A percentile compares a stretch with the other conserved stretches of the same genome.
Conservation (phyloP, 2,329 filamentous ascomycete genomes). For the Ilyonectria robusta region DNA sequence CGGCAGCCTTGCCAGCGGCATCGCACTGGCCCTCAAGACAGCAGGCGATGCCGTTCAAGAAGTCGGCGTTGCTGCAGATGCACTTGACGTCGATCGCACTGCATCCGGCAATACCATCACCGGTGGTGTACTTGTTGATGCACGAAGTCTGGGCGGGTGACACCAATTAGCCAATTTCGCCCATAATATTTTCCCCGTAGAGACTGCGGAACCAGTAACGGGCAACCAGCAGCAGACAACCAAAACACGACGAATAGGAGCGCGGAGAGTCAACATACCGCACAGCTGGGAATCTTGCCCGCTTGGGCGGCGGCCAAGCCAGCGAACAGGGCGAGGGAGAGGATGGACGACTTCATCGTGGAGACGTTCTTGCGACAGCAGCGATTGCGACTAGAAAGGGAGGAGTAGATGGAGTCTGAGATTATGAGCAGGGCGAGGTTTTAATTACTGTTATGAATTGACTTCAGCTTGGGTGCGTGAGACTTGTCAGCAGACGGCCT, state of each 20-base stretch:
- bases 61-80: constrained; percentile 58
- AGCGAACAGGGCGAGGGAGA: constrained; percentile 49
- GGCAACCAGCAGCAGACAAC: neutral
- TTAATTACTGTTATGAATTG: constrained; percentile 17
- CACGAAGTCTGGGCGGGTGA: constrained; percentile 48
- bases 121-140: constrained; percentile 52
- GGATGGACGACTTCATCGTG: constrained; percentile 55
- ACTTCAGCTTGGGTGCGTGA: constrained; percentile 2
- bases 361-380: constrained; percentile 6
- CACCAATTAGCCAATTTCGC: constrained; percentile 22
- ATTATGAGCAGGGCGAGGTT: neutral
- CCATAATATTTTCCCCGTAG: neutral
- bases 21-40: constrained; percentile 56
- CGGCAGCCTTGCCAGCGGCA: constrained; percentile 49
- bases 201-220: neutral
- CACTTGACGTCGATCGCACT: constrained; percentile 56
- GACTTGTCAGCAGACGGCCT: constrained; percentile 1
- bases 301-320: constrained; percentile 54
- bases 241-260: constrained; percentile 5
- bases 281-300: constrained; percentile 54
- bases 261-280: constrained; percentile 50
- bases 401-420: neutral
- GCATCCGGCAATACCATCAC: constrained; percentile 56
- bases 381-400: neutral
- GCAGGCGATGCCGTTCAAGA: constrained; percentile 59